Conservation (phyloP, 371 early-diverging fungal genomes). For the Smittium culicis region DNA sequence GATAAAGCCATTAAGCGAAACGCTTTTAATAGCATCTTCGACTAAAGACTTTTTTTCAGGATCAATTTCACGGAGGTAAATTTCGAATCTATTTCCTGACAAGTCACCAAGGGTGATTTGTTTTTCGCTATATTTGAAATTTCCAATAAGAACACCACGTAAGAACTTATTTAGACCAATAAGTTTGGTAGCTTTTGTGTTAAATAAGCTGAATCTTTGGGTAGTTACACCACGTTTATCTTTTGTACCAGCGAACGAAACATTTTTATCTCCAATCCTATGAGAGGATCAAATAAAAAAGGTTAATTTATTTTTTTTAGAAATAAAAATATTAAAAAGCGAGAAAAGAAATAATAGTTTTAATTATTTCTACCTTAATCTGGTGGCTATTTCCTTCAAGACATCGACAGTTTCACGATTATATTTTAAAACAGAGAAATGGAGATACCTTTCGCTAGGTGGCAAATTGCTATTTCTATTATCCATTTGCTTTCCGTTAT, state of each 20-base stretch:
- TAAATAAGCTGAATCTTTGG: slow-evolving; percentile 69
- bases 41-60: slow-evolving; percentile 32
- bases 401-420: slow-evolving; percentile 82
- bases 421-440: slow-evolving; percentile 76
- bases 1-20: slow-evolving; percentile 66
- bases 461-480: slow-evolving; percentile 19
- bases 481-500: slow-evolving; percentile 5
- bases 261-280: slow-evolving; percentile 31
- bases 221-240: slow-evolving; percentile 92
- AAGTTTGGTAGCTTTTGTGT: slow-evolving; percentile 46
- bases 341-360: neutral
- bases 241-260: slow-evolving; percentile 96
- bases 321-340: neutral
- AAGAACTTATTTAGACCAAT: slow-evolving; percentile 37
- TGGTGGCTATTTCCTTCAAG: slow-evolving; percentile 42
- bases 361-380: slow-evolving; percentile 14
- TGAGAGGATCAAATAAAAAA: neutral
- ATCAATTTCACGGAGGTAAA: slow-evolving; percentile 42
- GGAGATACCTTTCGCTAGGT: slow-evolving; percentile 53
- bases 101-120: slow-evolving; percentile 71
- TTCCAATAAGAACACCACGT: slow-evolving; percentile 48
- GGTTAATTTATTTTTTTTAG: neutral
- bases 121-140: slow-evolving; percentile 44
- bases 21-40: slow-evolving; percentile 40
- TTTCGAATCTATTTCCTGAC: slow-evolving; percentile 77